Evolutionary conservation across 2,329 filamentous ascomycete genomes (phyloP).

Genomic region (Aspergillus sp.): DNA sequence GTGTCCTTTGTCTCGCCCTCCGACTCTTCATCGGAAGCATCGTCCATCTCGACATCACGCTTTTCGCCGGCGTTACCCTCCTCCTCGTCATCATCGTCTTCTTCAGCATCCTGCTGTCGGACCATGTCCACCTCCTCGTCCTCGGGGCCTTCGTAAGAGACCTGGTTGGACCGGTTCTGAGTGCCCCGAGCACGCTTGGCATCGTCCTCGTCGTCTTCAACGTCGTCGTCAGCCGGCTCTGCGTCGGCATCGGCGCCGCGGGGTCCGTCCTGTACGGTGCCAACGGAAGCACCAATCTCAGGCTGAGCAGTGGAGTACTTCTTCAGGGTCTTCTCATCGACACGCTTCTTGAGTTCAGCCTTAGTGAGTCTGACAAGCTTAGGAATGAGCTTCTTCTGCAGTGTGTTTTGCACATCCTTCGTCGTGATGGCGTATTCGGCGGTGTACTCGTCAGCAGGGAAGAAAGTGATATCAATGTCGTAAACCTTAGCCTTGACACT

Average conservation of each 20-base stretch:
- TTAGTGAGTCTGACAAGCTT: constrained; percentile 69
- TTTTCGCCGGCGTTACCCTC: constrained; percentile 39
- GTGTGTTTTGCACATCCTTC: constrained; percentile 72
- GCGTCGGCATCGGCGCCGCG: constrained; percentile 53
- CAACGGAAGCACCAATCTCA: constrained; percentile 67
- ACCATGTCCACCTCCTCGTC: constrained; percentile 84
- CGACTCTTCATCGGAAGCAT: constrained; percentile 41
- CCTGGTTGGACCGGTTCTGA: constrained; percentile 75
- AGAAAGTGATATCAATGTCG: constrained; percentile 78
- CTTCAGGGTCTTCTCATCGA: constrained; percentile 56
- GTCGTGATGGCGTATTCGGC: constrained; percentile 81
- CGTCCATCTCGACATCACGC: constrained; percentile 40
- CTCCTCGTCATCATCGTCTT: constrained; percentile 58
- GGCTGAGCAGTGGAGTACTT: constrained; percentile 71
- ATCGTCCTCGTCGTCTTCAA: constrained; percentile 77
- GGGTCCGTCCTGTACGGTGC: constrained; percentile 55
- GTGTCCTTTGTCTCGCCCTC: constrained; percentile 39
- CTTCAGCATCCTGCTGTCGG: constrained; percentile 61
- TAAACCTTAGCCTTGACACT: constrained; percentile 77
- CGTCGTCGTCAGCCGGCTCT: constrained; percentile 67
- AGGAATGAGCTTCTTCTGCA: constrained; percentile 79
- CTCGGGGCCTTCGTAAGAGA: constrained; percentile 89
- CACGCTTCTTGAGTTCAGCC: constrained; percentile 78
- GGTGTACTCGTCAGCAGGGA: constrained; percentile 78
- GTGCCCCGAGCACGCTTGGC: constrained; percentile 60